Base-by-base conservation (phyloP, 176 grass and related monocot genomes). In the Oryza glaberrima region DNA sequence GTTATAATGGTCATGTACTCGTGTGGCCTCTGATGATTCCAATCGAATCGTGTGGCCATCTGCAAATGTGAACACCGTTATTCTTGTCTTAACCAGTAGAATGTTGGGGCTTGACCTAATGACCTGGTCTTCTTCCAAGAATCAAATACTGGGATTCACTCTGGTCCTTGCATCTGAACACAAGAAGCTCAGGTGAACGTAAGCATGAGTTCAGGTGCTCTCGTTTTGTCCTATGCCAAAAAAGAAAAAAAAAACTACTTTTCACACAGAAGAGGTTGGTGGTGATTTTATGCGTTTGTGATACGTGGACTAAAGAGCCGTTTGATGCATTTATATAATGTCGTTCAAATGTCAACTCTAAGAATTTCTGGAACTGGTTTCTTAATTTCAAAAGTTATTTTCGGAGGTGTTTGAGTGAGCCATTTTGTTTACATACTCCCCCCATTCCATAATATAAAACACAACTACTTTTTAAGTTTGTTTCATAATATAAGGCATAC, bases 111-210 rank as follows among this genome's bases (percentile, higher is more conserved):
- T 20, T 74, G 72, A 68, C 26, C 26, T 26, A 26, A 26, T 26
- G 26, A 26, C 63, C 45, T 54, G 82, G 66, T 77, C 30, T 38
- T 13, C 64, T 77, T 69, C 32, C 61, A 28, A 67, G 30, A 63
- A 63, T n/a, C 7, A 1, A 61, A 54, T 16, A 54, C 6, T 17
- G 17, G 16, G 26, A 22, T 6, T n/a, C 40, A 23, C 11, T 45
- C 47, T 13, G 3, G 15, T 60, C 16, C 13, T 49, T 73, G 45
- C 1, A 75, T 75, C 20, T 76, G 81, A 83, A 83, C 60, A 25
- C 26, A 26, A 26, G 40, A 25, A 47, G 26, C 78, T 48, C 47
- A 38, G 28, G 28, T 38, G 58, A 73, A 5, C 36, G 52, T 82
- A 52, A 64, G 17, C 56, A 12, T 32, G 56, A 11, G 40, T n/a